These are phyloP conservation scores for Lycium barbarum DNA, from an alignment of 257 asterid genomes.

Conservation along the genomic window DNA sequence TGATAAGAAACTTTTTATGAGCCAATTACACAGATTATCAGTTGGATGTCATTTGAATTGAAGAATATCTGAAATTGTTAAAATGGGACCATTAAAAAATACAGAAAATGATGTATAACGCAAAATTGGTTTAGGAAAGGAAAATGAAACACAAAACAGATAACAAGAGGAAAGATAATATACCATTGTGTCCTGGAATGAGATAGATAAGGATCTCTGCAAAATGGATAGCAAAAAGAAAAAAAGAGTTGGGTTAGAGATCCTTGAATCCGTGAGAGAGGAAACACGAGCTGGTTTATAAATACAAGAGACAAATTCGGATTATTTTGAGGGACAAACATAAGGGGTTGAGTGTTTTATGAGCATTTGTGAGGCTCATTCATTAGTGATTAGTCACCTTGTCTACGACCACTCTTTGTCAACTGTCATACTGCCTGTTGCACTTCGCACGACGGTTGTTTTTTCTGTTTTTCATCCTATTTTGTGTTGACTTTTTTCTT, in stretches of 20 bases:
- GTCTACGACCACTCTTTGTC: slow-evolving; percentile 44
- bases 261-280: slow-evolving; percentile 43
- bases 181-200: not conserved
- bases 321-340: slow-evolving; percentile 37
- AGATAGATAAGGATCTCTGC: slow-evolving; percentile 23
- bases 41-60: not conserved
- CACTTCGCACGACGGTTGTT: slow-evolving; percentile 15
- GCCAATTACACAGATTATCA: not conserved
- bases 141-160: not conserved
- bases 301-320: slow-evolving; percentile 55
- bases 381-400: slow-evolving; percentile 26
- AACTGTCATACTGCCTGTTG: slow-evolving; percentile 28
- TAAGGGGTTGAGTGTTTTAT: slow-evolving; percentile 50
- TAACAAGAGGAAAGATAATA: slow-evolving; percentile 6
- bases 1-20: not conserved
- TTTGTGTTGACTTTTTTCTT: not conserved
- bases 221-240: not conserved
- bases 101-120: not conserved
- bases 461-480: not conserved
- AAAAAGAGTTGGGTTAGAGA: slow-evolving; percentile 39
- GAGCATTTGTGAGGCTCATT: slow-evolving; percentile 30
- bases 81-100: too few species aligned
- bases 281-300: slow-evolving; percentile 35
- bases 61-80: too few species aligned
- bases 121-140: not conserved